phyloP scores from a whole-genome alignment of 140 eudicot genomes.

The Oenanthe javanica region DNA sequence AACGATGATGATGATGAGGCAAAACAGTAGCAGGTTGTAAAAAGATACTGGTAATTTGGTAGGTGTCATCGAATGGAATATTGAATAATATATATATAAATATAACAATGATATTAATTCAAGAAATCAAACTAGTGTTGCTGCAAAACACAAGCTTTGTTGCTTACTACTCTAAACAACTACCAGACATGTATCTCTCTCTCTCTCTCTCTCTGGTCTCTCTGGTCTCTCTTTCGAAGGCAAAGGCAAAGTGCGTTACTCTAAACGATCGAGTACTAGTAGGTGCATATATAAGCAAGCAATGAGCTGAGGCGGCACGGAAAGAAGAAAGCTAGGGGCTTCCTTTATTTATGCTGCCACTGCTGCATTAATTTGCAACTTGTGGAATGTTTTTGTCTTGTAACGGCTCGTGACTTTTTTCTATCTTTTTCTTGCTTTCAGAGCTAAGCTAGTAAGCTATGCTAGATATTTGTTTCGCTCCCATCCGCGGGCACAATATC shows the following conservation, averaged over 20 bases:
- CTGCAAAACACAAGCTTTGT: not conserved
- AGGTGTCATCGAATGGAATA: not conserved
- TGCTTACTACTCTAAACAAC: too few species aligned
- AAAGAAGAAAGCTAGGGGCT: not conserved
- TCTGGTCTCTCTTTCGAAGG: too few species aligned
- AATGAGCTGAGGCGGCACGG: not conserved
- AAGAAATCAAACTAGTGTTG: not conserved
- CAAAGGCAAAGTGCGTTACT: too few species aligned
- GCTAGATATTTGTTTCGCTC: not conserved
- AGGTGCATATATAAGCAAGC: too few species aligned
- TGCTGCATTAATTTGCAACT: not conserved
- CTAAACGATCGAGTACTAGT: too few species aligned
- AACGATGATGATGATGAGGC: not conserved
- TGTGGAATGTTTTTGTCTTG: not conserved
- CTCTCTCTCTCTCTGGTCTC: too few species aligned
- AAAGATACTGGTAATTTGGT: not conserved
- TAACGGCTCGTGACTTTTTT: not conserved
- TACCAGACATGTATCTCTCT: too few species aligned
- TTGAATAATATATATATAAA: not conserved
- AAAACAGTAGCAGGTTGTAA: not conserved
- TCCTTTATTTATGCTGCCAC: not conserved
- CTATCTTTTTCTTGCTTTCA: not conserved
- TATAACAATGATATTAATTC: not conserved
- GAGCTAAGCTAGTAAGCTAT: too few species aligned
- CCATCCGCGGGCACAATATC: not conserved